These are phyloP conservation scores for Cercis canadensis DNA, from an alignment of 306 rosid genomes.

Conservation along the genomic window DNA sequence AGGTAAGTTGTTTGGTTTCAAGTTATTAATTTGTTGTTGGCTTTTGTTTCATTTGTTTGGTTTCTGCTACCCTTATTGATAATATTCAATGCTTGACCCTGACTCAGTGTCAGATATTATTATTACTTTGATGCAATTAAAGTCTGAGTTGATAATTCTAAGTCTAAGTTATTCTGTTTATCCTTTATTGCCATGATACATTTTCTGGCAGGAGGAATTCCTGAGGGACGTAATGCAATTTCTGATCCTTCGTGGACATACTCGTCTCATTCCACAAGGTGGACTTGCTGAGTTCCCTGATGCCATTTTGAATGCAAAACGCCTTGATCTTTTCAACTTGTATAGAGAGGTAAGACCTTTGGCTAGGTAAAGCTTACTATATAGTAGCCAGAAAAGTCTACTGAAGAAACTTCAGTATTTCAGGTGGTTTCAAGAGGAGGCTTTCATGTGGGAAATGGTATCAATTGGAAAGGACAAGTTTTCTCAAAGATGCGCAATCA, in stretches of 20 bases:
- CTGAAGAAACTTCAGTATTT: constrained; percentile 25
- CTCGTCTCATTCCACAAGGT: constrained; percentile 87
- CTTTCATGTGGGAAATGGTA: constrained; percentile 96
- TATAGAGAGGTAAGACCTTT: constrained; percentile 79
- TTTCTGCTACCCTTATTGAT: not conserved
- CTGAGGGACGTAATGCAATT: constrained; percentile 96
- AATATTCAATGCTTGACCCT: constrained; percentile 1
- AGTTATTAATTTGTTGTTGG: constrained; percentile 14
- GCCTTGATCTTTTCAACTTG: constrained; percentile 94
- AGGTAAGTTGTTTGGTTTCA: constrained; percentile 59
- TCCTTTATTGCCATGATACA: not conserved
- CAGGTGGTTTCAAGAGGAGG: constrained; percentile 99
- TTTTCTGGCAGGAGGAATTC: constrained; percentile 76
- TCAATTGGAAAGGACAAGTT: constrained; percentile 99
- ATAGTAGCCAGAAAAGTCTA: constrained; percentile 16
- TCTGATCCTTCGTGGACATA: constrained; percentile 85
- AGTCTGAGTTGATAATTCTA: constrained; percentile 4
- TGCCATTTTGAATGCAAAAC: constrained; percentile 94
- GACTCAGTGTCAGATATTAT: not conserved
- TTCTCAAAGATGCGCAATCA: constrained; percentile 97
- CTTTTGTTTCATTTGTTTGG: constrained; percentile 16
- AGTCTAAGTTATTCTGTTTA: not conserved
- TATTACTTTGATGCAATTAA: constrained; percentile 19
- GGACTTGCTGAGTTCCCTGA: constrained; percentile 94
- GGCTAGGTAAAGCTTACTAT: constrained; percentile 15